Base-by-base conservation (phyloP, 202 grass and related monocot genomes). In the Digitaria exilis region DNA sequence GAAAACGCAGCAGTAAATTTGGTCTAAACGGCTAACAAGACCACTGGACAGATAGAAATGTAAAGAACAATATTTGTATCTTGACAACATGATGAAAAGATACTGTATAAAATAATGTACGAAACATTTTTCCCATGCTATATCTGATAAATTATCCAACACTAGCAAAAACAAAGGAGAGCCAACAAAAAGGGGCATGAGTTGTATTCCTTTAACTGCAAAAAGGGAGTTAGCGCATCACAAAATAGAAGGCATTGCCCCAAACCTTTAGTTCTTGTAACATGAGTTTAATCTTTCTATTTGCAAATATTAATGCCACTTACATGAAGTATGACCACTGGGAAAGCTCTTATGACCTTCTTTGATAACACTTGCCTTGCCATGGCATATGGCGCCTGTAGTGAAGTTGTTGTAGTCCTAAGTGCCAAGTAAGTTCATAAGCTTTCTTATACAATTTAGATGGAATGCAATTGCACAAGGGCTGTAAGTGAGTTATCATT, bases 281-380 rank as follows among this genome's bases (percentile, higher is more conserved):
- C 17, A 44, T 45, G 35, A 49, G 19, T 9, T 19, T 28, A 65
- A 55, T 54, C 15, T 3, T 2, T 30, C 31, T 56, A 29, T 26
- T 9, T 41, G n/a, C 21, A 76, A 34, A 79, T n/a, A n/a, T 24
- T 52, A 58, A 65, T 80, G 76, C 51, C 62, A 86, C 94, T 73
- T 88, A 97, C 95, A 94, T 84, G 95, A 97, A 66, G 76, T 80
- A 84, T 97, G 95, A 32, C 95, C 95, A 65, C 92, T 95, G 45
- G 95, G 95, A 75, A 98, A 98, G 78, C 95, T 98, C 77, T 98
- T 98, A 61, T 95, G 90, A 39, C 95, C 95, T 89, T 98, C 95
- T 86, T 85, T 98, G 48, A 98, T 95, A 35, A 93, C 85, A 16
- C 92, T 88, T 1, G 86, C 92, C 26, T 86, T 49, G 17, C 95